Conservation (phyloP, 257 asterid species). For the Nicotiana undulata region DNA sequence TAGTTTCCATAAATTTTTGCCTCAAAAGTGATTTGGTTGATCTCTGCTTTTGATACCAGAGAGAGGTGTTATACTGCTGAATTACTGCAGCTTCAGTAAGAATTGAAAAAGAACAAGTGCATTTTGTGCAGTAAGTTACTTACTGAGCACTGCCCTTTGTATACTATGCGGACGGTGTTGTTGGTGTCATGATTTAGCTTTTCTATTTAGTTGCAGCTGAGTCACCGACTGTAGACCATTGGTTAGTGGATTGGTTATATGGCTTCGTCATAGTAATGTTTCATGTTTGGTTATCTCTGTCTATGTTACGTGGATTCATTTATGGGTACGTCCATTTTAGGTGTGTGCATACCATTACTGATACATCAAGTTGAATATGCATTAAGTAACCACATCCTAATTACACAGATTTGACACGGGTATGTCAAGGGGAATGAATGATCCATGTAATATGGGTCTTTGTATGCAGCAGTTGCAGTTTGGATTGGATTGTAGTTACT, state of each 20-base stretch:
- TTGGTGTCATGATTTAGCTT: neutral
- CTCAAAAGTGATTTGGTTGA: neutral
- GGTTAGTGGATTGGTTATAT: neutral
- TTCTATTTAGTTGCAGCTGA: neutral
- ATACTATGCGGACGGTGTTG: neutral
- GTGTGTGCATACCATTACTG: neutral
- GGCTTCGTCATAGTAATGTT: neutral
- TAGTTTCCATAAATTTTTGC: neutral
- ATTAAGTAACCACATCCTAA: neutral
- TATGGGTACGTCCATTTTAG: neutral
- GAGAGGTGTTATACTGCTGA: neutral
- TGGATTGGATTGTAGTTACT: neutral
- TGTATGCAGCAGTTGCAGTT: neutral
- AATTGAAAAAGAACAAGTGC: neutral
- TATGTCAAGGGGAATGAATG: neutral
- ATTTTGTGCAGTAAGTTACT: constrained; percentile 1
- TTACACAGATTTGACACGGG: neutral
- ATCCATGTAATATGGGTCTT: neutral
- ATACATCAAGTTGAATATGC: neutral
- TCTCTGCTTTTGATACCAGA: neutral
- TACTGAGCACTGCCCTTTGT: neutral
- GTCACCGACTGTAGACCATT: neutral
- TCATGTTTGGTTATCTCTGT: neutral
- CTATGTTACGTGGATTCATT: neutral
- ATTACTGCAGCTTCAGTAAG: neutral